These are phyloP conservation scores for Eutypa lata DNA, from an alignment of 2,329 filamentous ascomycete species.

Conservation along the genomic window DNA sequence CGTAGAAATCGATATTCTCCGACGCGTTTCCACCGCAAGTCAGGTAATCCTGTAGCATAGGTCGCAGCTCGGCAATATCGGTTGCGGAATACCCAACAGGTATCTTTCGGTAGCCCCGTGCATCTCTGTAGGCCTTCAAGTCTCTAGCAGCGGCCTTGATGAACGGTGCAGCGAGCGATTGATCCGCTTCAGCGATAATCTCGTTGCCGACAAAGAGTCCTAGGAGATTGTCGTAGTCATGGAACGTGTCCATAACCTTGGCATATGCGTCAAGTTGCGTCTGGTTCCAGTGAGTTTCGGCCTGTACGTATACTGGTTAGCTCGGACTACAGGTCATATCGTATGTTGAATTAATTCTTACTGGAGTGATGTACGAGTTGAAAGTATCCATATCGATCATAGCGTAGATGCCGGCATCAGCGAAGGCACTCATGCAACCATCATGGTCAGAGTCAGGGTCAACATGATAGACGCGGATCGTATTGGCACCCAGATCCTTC, in stretches of 20 bases:
- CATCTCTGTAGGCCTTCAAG: slow-evolving; percentile 75
- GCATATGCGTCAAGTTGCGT: slow-evolving; percentile 67
- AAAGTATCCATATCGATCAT: slow-evolving; percentile 82
- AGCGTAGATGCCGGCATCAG: slow-evolving; percentile 77
- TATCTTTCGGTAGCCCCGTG: slow-evolving; percentile 74
- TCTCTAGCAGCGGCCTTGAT: slow-evolving; percentile 80
- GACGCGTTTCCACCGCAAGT: slow-evolving; percentile 69
- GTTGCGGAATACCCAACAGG: slow-evolving; percentile 86
- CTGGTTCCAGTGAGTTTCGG: slow-evolving; percentile 66
- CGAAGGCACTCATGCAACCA: slow-evolving; percentile 78
- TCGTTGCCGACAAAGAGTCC: slow-evolving; percentile 90
- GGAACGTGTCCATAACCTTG: slow-evolving; percentile 74
- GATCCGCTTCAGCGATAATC: slow-evolving; percentile 63
- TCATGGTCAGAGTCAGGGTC: slow-evolving; percentile 68
- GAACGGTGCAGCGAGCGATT: slow-evolving; percentile 69
- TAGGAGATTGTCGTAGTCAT: slow-evolving; percentile 73
- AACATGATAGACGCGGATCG: slow-evolving; percentile 87
- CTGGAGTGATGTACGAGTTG: slow-evolving; percentile 63
- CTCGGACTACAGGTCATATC: not conserved
- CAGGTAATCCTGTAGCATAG: slow-evolving; percentile 67
- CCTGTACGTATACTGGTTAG: slow-evolving; percentile 35
- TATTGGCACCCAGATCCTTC: slow-evolving; percentile 76
- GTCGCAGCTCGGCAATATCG: slow-evolving; percentile 68
- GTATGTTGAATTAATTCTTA: slow-evolving; percentile 28
- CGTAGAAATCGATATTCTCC: slow-evolving; percentile 78